Conservation (phyloP, 345 rosid species). For the Lumnitzera racemosa region DNA sequence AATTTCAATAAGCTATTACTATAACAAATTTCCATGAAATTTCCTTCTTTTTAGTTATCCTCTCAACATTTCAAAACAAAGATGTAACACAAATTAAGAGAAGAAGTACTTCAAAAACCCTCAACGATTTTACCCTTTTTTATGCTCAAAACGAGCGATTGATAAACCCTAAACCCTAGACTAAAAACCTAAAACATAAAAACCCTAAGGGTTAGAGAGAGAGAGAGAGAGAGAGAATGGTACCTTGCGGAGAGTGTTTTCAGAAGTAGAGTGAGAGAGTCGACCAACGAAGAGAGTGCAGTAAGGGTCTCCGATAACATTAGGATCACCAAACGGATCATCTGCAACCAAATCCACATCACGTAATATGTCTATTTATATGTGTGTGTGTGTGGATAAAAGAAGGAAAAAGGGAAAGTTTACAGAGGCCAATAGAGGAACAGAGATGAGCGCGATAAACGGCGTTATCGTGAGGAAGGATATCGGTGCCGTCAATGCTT, state of each 20-base stretch:
- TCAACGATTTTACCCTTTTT: too few species aligned
- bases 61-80: too few species aligned
- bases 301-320: constrained; percentile 64
- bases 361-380: too few species aligned
- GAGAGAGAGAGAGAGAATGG: neutral
- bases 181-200: too few species aligned
- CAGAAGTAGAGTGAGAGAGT: constrained; percentile 69
- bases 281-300: constrained; percentile 76
- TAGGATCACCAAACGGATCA: constrained; percentile 77
- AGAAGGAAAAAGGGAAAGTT: neutral
- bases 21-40: too few species aligned
- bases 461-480: constrained; percentile 64
- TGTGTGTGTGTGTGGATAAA: neutral
- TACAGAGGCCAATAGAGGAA: constrained; percentile 79
- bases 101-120: too few species aligned
- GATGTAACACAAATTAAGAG: too few species aligned
- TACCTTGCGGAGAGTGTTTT: constrained; percentile 60
- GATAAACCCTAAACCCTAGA: too few species aligned
- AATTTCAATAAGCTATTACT: too few species aligned
- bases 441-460: neutral
- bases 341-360: constrained; percentile 26
- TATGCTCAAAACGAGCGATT: too few species aligned
- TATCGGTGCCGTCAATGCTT: constrained; percentile 88
- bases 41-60: too few species aligned
- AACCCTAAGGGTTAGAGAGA: neutral